Evolutionary conservation across 2,329 filamentous ascomycete genomes (phyloP), one percentile per base, ranked within the genome.

Genomic region (Eutypa lata): DNA sequence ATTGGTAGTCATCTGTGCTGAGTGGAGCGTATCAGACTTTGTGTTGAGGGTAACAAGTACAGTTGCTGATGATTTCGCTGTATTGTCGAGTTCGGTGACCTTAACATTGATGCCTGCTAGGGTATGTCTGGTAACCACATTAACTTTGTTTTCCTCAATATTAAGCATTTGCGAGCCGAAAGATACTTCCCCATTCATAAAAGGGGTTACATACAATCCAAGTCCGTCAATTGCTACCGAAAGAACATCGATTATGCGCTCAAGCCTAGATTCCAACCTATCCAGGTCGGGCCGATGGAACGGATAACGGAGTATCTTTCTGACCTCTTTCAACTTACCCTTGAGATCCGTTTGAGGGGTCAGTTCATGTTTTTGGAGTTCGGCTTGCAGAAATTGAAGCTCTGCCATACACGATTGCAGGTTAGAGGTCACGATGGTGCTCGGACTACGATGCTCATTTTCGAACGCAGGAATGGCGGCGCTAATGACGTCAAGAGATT

Each of bases 201-300:
- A n/a, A n/a, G n/a, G n/a, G n/a, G n/a, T n/a, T n/a, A 48, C 53
- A 49, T 49, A 56, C 54, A 58, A 26, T 5, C 24, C 40, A 19
- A 56, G 52, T 14, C 45, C 50, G 2, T 54, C 18, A n/a, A 47
- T 46, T 26, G 49, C 56, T 22, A 57, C n/a, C 31, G n/a, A 33
- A 2, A 56, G 47, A 24, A n/a, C 6, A 14, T 21, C 35, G 6
- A 35, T 43, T 14, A 54, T 51, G 8, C 47, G 42, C 16, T 53
- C 48, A 3, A 55, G 47, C 6, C n/a, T 28, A 22, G 26, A 38
- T 4, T 38, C 53, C 10, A 57, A 33, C 21, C 52, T 51, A 18
- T 50, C 51, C 47, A 57, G 19, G 1, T 3, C 33, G 31, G 48
- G 33, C 3, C 28, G 44, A 24, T 45, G 31, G 13, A 53, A 50